Evolutionary conservation across 164 flowering plant species (phyloP).

Genomic region (Kingdonia uniflora): DNA sequence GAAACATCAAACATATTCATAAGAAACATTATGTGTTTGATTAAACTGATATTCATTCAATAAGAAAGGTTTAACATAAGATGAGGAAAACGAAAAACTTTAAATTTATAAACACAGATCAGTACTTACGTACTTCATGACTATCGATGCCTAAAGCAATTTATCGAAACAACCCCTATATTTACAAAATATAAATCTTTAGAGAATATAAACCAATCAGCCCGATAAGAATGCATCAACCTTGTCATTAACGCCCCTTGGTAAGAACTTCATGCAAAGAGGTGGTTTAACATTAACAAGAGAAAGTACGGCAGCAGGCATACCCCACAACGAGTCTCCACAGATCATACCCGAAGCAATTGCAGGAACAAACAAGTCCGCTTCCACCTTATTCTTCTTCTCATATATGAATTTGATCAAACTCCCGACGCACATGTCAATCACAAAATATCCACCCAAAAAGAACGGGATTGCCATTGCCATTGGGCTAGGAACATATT

Average conservation of each 20-base stretch:
- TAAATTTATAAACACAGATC: no score
- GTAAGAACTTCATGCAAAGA: constrained; percentile 21
- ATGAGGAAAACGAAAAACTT: no score
- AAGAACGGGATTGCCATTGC: constrained; percentile 33
- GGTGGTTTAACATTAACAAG: constrained; percentile 12
- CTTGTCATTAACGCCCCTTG: constrained; percentile 5
- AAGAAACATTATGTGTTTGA: no score
- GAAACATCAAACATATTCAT: no score
- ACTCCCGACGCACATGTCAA: constrained; percentile 31
- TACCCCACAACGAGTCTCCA: constrained; percentile 22
- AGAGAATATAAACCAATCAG: no score
- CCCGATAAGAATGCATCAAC: constrained; percentile 13
- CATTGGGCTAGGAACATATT: constrained; percentile 24
- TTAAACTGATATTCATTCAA: no score
- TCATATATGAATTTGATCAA: constrained; percentile 18
- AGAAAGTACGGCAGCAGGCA: constrained; percentile 15
- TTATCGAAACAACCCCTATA: no score
- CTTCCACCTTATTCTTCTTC: constrained; percentile 15
- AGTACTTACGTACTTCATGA: no score
- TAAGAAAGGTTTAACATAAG: no score
- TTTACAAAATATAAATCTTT: no score
- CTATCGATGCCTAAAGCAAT: no score
- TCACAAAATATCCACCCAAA: constrained; percentile 22
- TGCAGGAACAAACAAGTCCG: constrained; percentile 17
- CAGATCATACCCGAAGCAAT: constrained; percentile 32